phyloP scores from a whole-genome alignment of 2,329 filamentous ascomycete genomes.

The Bipolaris victoriae region DNA sequence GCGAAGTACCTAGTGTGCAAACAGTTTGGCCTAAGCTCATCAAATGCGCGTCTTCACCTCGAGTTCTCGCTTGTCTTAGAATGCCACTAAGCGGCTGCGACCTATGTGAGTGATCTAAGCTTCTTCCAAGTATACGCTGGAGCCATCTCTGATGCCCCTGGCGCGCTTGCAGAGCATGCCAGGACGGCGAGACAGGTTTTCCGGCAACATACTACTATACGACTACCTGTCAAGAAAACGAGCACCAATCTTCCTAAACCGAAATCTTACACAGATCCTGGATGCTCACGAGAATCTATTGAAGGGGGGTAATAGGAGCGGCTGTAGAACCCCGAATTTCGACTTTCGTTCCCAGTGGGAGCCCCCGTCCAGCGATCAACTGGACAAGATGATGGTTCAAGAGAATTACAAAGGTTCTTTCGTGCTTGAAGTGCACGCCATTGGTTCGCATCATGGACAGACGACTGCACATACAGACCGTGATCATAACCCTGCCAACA shows the following conservation, averaged over 20 bases:
- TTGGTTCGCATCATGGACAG: slow-evolving; percentile 9
- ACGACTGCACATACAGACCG: not conserved
- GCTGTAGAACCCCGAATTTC: not conserved
- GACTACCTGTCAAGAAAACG: slow-evolving; percentile 29
- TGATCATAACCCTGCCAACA: not conserved
- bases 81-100: slow-evolving; percentile 15
- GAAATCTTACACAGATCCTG: slow-evolving; percentile 33
- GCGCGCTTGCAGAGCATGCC: slow-evolving; percentile 32
- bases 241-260: slow-evolving; percentile 32
- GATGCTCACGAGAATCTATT: slow-evolving; percentile 25
- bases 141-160: slow-evolving; percentile 1
- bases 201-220: slow-evolving; percentile 37
- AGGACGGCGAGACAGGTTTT: slow-evolving; percentile 22
- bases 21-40: not conserved
- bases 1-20: not conserved
- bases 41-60: slow-evolving; percentile 4
- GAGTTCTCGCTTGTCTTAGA: slow-evolving; percentile 13
- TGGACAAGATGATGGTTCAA: slow-evolving; percentile 35
- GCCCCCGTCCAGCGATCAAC: slow-evolving; percentile 24
- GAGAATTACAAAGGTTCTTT: slow-evolving; percentile 28
- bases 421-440: slow-evolving; percentile 23
- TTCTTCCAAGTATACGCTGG: not conserved
- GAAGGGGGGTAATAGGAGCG: not conserved
- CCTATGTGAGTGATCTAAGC: slow-evolving; percentile 7
- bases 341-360: slow-evolving; percentile 29